phyloP scores from a whole-genome alignment of 345 rosid genomes.

The Linum tenue region DNA sequence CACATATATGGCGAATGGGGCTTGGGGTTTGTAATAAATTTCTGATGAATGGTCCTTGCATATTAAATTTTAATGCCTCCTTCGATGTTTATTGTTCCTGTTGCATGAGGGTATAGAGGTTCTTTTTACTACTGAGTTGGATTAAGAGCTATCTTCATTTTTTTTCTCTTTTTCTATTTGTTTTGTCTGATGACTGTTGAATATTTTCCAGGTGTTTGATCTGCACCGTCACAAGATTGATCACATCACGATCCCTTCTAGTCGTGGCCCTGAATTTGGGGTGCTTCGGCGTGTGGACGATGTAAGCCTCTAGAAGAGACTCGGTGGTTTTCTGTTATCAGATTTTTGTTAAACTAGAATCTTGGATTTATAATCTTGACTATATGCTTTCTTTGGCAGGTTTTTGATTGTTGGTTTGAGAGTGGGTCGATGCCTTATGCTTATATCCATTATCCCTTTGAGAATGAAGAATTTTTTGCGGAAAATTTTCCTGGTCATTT shows the following conservation, averaged over 20 bases:
- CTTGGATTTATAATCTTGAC: constrained; percentile 3
- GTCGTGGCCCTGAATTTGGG: constrained; percentile 69
- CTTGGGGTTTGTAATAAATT: background rate
- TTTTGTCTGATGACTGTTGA: background rate
- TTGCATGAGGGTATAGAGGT: background rate
- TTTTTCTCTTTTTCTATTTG: background rate
- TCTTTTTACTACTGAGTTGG: background rate
- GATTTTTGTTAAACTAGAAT: background rate
- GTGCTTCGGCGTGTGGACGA: constrained; percentile 83
- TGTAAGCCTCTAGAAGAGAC: constrained; percentile 34
- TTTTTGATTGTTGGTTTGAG: constrained; percentile 99
- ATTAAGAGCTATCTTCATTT: background rate
- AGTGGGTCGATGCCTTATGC: constrained; percentile 99
- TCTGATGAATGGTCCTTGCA: background rate
- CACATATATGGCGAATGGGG: background rate
- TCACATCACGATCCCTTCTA: constrained; percentile 75
- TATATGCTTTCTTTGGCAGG: constrained; percentile 40
- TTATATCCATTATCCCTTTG: constrained; percentile 96
- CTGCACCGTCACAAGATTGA: constrained; percentile 94
- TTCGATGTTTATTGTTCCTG: background rate
- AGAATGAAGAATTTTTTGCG: constrained; percentile 80
- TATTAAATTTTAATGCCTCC: too few relatives aligned
- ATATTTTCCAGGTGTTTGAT: constrained; percentile 59
- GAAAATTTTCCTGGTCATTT: constrained; percentile 94
- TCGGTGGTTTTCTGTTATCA: background rate